phyloP scores from a whole-genome alignment of 192 early-diverging fungal genomes.

The Rhizoclosmatium globosum region DNA sequence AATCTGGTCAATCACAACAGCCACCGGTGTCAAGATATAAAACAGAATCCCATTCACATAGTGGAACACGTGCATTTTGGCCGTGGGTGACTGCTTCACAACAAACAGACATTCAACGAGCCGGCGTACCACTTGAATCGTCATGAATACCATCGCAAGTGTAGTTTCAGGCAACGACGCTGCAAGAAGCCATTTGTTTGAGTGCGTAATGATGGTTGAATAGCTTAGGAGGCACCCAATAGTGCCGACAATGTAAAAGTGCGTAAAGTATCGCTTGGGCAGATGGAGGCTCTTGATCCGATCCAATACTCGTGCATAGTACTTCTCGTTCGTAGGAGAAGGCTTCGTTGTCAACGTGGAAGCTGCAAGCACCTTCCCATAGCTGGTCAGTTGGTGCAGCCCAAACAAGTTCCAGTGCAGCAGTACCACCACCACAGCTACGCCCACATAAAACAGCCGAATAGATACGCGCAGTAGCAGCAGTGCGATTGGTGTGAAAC shows the following conservation, averaged over 20 bases:
- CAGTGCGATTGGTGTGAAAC: too few species aligned
- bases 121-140: conserved; percentile 31
- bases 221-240: background rate
- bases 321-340: background rate
- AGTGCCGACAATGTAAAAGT: conserved; percentile 8
- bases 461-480: background rate
- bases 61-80: conserved; percentile 47
- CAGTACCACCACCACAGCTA: background rate
- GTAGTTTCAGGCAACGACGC: conserved; percentile 2
- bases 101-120: conserved; percentile 39
- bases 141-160: conserved; percentile 32
- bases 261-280: background rate
- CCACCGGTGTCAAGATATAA: conserved; percentile 28
- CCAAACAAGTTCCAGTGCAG: background rate
- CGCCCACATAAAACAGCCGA: background rate
- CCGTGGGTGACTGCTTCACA: background rate
- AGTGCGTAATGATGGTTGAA: background rate
- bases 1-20: too few species aligned
- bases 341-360: background rate
- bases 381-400: background rate
- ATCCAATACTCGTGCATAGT: too few species aligned
- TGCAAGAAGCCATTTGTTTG: background rate
- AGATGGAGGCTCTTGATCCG: background rate
- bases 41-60: conserved; percentile 46
- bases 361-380: conserved; percentile 1